These are phyloP conservation scores for Hypoxylon cercidicola DNA, from an alignment of 495 filamentous ascomycete genomes.

Conservation along the genomic window DNA sequence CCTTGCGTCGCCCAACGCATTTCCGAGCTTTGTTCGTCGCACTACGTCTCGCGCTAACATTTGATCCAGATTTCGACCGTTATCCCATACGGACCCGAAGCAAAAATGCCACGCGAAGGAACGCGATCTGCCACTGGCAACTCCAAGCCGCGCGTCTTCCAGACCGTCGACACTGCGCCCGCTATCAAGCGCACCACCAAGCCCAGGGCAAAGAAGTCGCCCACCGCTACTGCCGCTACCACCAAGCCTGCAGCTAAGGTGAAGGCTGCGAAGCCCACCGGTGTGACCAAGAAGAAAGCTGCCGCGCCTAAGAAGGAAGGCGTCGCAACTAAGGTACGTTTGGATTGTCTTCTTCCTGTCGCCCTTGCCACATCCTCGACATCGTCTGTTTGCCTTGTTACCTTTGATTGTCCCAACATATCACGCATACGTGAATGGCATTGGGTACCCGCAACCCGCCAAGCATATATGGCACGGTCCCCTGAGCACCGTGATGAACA, in stretches of 20 bases:
- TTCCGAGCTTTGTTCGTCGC: constrained; percentile 1
- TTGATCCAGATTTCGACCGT: constrained; percentile 36
- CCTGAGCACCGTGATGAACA: not conserved
- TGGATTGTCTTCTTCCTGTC: constrained; percentile 3
- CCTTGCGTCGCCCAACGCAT: constrained; percentile 33
- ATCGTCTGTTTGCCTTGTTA: too few species aligned
- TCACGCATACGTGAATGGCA: too few species aligned
- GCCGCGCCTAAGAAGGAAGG: constrained; percentile 59
- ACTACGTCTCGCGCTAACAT: constrained; percentile 37
- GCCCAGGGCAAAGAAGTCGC: constrained; percentile 51
- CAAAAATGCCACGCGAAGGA: constrained; percentile 64
- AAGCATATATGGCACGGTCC: too few species aligned
- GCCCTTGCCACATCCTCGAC: not conserved
- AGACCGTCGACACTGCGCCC: constrained; percentile 60
- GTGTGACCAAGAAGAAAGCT: constrained; percentile 65
- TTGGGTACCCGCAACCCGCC: too few species aligned
- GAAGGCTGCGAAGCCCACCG: constrained; percentile 62
- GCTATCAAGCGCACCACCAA: constrained; percentile 57
- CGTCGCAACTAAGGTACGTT: constrained; percentile 60
- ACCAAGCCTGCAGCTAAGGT: constrained; percentile 50
- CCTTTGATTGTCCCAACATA: too few species aligned
- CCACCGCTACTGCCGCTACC: constrained; percentile 13
- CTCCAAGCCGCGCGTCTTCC: constrained; percentile 64
- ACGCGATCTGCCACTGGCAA: constrained; percentile 66
- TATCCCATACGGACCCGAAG: constrained; percentile 30